A percentile compares a stretch with the other conserved stretches of the same genome.
Evolutionary conservation across 2,329 filamentous ascomycete genomes (phyloP).

Genomic region (Fusarium caatingaense): DNA sequence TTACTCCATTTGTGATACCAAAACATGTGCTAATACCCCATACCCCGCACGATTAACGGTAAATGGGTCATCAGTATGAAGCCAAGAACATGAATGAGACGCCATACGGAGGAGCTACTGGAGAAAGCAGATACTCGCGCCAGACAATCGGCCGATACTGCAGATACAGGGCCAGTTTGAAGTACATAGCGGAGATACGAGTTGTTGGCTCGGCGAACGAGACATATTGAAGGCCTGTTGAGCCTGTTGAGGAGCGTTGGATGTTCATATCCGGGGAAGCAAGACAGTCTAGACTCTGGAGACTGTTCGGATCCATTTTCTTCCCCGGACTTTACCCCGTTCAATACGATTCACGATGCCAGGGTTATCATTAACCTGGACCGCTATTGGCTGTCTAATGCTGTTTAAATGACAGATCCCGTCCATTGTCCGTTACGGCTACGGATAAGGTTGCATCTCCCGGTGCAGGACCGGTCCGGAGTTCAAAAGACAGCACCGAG

Average conservation of each 20-base stretch:
- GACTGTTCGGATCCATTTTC: conserved; percentile 4
- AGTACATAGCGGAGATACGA: conserved; percentile 31
- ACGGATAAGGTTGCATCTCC: conserved; percentile 17
- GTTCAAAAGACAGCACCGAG: conserved; percentile 36
- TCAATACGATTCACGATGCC: conserved; percentile 1
- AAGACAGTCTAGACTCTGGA: conserved; percentile 6
- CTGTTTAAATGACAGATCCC: background rate
- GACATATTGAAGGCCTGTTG: background rate
- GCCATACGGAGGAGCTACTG: conserved; percentile 5
- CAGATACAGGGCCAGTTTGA: background rate
- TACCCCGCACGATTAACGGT: conserved; percentile 25
- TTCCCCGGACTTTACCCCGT: conserved; percentile 17
- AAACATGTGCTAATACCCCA: conserved; percentile 7
- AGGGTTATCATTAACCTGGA: conserved; percentile 1
- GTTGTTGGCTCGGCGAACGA: conserved; percentile 28
- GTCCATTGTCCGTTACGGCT: conserved; percentile 24
- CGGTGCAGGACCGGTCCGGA: conserved; percentile 33
- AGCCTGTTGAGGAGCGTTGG: background rate
- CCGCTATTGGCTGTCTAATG: conserved; percentile 3
- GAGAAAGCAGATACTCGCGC: background rate
- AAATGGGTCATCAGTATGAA: background rate
- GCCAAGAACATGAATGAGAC: conserved; percentile 30
- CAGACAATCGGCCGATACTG: conserved; percentile 17
- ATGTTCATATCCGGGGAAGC: conserved; percentile 11
- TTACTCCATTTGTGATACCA: background rate